phyloP scores from a whole-genome alignment of 148 eudicot genomes.

The Euryodendron excelsum region DNA sequence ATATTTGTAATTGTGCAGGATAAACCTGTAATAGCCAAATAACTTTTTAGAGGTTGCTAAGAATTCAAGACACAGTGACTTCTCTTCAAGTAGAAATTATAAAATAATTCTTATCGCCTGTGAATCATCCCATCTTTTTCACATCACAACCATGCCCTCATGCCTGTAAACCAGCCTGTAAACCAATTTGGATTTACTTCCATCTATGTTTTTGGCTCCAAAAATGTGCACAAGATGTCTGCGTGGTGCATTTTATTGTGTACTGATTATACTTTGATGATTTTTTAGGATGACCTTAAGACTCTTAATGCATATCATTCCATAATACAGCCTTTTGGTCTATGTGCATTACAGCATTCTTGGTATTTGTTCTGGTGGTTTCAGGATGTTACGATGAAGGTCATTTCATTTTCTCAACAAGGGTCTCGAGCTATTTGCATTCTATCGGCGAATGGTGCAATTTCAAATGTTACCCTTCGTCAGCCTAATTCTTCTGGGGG shows the following conservation, averaged over 20 bases:
- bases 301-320: not conserved
- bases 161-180: not conserved
- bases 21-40: not conserved
- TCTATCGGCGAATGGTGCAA: constrained; percentile 81
- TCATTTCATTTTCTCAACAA: constrained; percentile 87
- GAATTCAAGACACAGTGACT: too few relatives aligned
- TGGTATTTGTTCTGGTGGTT: constrained; percentile 4
- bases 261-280: not conserved
- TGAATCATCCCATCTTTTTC: not conserved
- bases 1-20: not conserved
- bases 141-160: not conserved
- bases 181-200: not conserved
- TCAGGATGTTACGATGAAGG: constrained; percentile 85
- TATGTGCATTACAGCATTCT: not conserved
- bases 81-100: too few relatives aligned
- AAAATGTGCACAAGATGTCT: not conserved
- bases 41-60: too few relatives aligned
- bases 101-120: too few relatives aligned
- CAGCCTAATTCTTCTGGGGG: constrained; percentile 88
- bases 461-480: constrained; percentile 89
- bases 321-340: not conserved
- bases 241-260: not conserved
- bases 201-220: not conserved
- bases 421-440: constrained; percentile 80
- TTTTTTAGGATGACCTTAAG: not conserved